phyloP scores from a whole-genome alignment of 768 basidiomycete genomes.

The Lentinula detonsa region DNA sequence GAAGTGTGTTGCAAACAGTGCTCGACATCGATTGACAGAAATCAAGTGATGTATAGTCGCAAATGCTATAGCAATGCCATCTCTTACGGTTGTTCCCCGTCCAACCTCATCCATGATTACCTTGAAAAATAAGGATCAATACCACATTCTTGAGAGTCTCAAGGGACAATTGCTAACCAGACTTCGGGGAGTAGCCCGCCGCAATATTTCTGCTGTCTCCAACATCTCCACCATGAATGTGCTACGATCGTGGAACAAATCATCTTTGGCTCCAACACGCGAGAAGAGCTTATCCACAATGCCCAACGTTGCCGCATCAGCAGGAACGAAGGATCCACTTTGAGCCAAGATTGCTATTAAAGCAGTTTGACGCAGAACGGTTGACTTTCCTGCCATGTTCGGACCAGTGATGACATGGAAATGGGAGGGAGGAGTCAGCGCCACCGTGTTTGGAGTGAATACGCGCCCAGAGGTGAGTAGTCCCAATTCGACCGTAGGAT shows the following conservation, averaged over 20 bases:
- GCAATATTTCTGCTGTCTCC: conserved; percentile 88
- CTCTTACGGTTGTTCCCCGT: conserved; percentile 86
- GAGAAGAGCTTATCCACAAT: conserved; percentile 90
- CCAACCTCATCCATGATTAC: conserved; percentile 99
- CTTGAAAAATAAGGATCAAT: conserved; percentile 28
- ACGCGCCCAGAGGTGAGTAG: conserved; percentile 65
- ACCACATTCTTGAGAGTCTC: neutral
- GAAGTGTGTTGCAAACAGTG: conserved; percentile 99
- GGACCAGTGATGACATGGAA: conserved; percentile 89
- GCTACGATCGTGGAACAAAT: conserved; percentile 86
- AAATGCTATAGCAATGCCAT: conserved; percentile 92
- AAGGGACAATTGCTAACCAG: conserved; percentile 45
- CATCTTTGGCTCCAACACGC: conserved; percentile 93
- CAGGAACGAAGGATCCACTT: conserved; percentile 90
- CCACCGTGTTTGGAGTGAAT: conserved; percentile 82
- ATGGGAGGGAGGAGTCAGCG: conserved; percentile 51
- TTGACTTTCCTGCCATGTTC: conserved; percentile 96
- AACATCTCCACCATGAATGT: conserved; percentile 99
- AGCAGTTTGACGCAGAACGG: conserved; percentile 86
- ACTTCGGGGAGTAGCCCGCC: conserved; percentile 75
- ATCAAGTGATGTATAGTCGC: conserved; percentile 81
- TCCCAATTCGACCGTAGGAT: conserved; percentile 90
- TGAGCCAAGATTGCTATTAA: conserved; percentile 89
- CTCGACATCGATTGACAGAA: conserved; percentile 63
- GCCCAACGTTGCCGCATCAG: conserved; percentile 72